phyloP scores from a whole-genome alignment of 2,329 filamentous ascomycete genomes.

The Camptophora hylomeconis region DNA sequence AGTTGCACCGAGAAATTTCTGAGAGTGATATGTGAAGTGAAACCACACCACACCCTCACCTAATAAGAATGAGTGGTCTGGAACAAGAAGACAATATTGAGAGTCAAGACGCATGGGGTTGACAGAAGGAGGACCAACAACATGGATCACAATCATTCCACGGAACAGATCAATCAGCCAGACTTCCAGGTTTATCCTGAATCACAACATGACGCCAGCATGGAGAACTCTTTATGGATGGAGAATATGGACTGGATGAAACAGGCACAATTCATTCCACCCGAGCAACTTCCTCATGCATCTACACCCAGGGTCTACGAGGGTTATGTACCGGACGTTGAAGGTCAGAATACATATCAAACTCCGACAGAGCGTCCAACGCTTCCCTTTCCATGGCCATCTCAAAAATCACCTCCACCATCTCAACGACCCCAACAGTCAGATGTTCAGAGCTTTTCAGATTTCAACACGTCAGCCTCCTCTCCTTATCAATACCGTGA shows the following conservation, averaged over 20 bases:
- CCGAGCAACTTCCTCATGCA: conserved; percentile 5
- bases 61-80: no score
- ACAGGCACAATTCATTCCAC: conserved; percentile 4
- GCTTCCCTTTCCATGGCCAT: not conserved
- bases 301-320: conserved; percentile 5
- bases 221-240: no score
- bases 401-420: not conserved
- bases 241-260: conserved; percentile 6
- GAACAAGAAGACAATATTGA: no score
- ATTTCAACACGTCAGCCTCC: not conserved
- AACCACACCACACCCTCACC: no score
- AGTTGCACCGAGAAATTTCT: no score
- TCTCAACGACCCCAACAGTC: not conserved
- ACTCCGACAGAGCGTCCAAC: not conserved
- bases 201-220: no score
- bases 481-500: not conserved
- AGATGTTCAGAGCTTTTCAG: not conserved
- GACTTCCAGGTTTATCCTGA: no score
- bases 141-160: no score
- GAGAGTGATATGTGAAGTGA: no score
- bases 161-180: no score
- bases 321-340: conserved; percentile 1
- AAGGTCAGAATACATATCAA: not conserved
- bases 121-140: no score
- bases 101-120: no score